These are phyloP conservation scores for Aspergillus sp. DNA, from an alignment of 2,329 filamentous ascomycete species.

Conservation along the genomic window DNA sequence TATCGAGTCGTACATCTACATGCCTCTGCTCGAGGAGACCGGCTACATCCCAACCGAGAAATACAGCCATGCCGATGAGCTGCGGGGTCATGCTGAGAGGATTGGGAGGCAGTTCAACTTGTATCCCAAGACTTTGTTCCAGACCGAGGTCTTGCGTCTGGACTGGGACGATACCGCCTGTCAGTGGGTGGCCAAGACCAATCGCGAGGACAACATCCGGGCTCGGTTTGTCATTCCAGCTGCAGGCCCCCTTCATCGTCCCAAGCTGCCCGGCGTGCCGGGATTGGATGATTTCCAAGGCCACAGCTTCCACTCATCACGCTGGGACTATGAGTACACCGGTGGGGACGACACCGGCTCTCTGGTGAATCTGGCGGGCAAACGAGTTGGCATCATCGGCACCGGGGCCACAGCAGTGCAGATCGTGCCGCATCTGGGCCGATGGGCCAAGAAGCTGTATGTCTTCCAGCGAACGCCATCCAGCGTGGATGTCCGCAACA, in stretches of 20 bases:
- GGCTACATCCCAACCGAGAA: conserved; percentile 10
- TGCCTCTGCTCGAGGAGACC: conserved; percentile 14
- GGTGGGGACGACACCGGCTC: not conserved
- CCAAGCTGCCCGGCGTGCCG: conserved; percentile 22
- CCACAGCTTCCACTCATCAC: conserved; percentile 22
- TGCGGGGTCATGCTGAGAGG: conserved; percentile 5
- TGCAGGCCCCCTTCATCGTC: conserved; percentile 12
- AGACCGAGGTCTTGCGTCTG: conserved; percentile 39
- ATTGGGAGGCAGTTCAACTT: conserved; percentile 42
- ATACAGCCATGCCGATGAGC: conserved; percentile 6
- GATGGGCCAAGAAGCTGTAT: conserved; percentile 29
- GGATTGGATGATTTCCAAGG: conserved; percentile 24
- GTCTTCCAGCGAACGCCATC: conserved; percentile 37
- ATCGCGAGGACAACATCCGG: not conserved
- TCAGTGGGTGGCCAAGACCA: conserved; percentile 9
- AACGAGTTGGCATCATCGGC: conserved; percentile 45
- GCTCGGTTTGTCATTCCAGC: conserved; percentile 43
- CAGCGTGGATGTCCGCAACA: conserved; percentile 32
- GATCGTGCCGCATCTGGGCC: conserved; percentile 38
- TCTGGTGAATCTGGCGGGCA: conserved; percentile 20
- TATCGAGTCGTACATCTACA: conserved; percentile 50
- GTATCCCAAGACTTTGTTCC: conserved; percentile 46
- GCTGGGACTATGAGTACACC: conserved; percentile 23
- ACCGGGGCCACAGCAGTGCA: conserved; percentile 48
- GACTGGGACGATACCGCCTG: conserved; percentile 4